Evolutionary conservation across 202 grass and related monocot species (phyloP).

Genomic region (Miscanthus sacchariflorus): DNA sequence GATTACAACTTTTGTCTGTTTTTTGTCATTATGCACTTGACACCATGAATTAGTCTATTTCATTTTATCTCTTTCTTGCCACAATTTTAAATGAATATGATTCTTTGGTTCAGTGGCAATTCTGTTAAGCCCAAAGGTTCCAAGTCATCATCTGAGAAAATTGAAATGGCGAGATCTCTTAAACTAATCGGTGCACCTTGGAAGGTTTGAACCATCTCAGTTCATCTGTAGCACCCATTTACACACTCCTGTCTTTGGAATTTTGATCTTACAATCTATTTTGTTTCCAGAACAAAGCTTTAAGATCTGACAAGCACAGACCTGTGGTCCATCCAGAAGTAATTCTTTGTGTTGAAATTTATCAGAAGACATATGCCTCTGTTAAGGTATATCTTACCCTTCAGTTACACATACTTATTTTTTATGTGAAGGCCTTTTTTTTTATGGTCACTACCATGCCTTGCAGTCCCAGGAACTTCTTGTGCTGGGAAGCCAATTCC

Average conservation of each 20-base stretch:
- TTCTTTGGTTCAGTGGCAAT: conserved; percentile 70
- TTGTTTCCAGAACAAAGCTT: conserved; percentile 58
- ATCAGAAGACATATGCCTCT: conserved; percentile 58
- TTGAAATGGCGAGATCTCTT: conserved; percentile 79
- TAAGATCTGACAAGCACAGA: conserved; percentile 56
- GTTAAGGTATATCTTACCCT: conserved; percentile 66
- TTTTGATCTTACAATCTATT: conserved; percentile 14
- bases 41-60: conserved; percentile 13
- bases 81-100: conserved; percentile 25
- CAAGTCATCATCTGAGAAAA: conserved; percentile 55
- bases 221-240: conserved; percentile 33
- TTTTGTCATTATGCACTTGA: conserved; percentile 32
- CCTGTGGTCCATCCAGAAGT: conserved; percentile 79
- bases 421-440: conserved; percentile 11
- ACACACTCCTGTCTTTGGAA: not conserved
- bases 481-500: conserved; percentile 81
- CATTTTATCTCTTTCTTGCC: conserved; percentile 26
- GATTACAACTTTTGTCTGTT: not conserved
- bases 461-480: conserved; percentile 96
- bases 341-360: conserved; percentile 88
- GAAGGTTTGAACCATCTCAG: conserved; percentile 59
- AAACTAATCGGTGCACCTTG: conserved; percentile 59
- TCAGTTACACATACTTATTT: not conserved
- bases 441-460: conserved; percentile 32
- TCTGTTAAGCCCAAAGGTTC: conserved; percentile 51